Evolutionary conservation across 1,139 yeast genomes (phyloP).

Genomic region (Geotrichum carabidarum): DNA sequence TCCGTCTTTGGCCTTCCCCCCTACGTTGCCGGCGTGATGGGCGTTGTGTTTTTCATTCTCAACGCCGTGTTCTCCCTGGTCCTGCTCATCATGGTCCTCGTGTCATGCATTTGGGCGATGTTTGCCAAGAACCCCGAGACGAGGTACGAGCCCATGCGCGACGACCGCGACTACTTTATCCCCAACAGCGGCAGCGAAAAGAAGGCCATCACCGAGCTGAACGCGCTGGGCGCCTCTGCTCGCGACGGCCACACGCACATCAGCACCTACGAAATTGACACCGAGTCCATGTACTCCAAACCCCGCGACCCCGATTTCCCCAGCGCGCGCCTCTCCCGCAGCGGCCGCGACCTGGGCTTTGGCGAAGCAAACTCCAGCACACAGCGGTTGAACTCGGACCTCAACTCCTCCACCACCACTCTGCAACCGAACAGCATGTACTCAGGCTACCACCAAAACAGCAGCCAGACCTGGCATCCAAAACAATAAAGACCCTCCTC

Average conservation of each 20-base stretch:
- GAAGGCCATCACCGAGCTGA: constrained; percentile 60
- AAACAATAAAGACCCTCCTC: background rate
- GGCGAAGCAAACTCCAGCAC: background rate
- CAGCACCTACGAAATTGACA: constrained; percentile 7
- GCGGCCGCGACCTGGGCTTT: background rate
- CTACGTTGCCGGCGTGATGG: constrained; percentile 86
- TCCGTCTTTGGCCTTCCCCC: constrained; percentile 78
- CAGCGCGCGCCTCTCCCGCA: constrained; percentile 1
- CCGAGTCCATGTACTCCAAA: constrained; percentile 4
- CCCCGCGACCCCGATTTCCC: background rate
- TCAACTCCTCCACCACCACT: background rate
- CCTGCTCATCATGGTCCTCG: constrained; percentile 74
- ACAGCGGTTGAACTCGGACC: background rate
- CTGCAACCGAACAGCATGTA: background rate
- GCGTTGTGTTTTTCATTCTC: constrained; percentile 80
- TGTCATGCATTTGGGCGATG: constrained; percentile 80
- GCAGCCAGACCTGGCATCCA: background rate
- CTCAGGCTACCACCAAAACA: constrained; percentile 1
- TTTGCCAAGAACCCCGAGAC: constrained; percentile 90
- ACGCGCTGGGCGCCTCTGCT: constrained; percentile 85
- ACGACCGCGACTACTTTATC: constrained; percentile 87
- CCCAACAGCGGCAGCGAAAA: constrained; percentile 50
- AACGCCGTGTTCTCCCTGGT: constrained; percentile 87
- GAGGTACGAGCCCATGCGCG: constrained; percentile 93
- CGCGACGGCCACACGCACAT: constrained; percentile 42